These are phyloP conservation scores for Heliamphora exappendiculata DNA, from an alignment of 148 eudicot species.

Conservation along the genomic window DNA sequence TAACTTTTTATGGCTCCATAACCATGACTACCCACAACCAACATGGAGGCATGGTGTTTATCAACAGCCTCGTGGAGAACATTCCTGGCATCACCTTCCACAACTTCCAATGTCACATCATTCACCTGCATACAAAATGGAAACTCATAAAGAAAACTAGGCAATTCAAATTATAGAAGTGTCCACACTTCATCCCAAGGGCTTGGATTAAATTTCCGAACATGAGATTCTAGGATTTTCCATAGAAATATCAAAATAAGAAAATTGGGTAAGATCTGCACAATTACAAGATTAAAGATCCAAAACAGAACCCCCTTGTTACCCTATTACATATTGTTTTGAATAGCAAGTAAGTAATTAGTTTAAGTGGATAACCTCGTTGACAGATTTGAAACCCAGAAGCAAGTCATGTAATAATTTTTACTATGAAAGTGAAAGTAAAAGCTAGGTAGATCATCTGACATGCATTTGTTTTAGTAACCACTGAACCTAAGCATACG, in stretches of 20 bases:
- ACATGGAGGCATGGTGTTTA: slow-evolving; percentile 57
- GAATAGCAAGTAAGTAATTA: not conserved
- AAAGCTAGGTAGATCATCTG: not conserved
- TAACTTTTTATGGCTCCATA: slow-evolving; percentile 80
- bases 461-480: not conserved
- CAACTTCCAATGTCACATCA: slow-evolving; percentile 40
- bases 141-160: slow-evolving; percentile 8
- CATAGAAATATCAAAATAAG: not conserved
- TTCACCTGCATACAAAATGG: slow-evolving; percentile 33
- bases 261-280: not conserved
- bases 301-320: not conserved
- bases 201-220: not conserved
- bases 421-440: not conserved
- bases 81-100: slow-evolving; percentile 77
- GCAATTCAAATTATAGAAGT: not conserved
- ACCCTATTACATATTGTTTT: not conserved
- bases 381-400: not conserved
- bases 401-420: not conserved
- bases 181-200: not conserved
- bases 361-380: not conserved
- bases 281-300: not conserved
- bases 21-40: slow-evolving; percentile 84
- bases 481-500: not conserved
- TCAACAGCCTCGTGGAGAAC: slow-evolving; percentile 75
- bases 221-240: not conserved